Base-by-base conservation (phyloP, 306 rosid species). In the Castanea crenata region DNA sequence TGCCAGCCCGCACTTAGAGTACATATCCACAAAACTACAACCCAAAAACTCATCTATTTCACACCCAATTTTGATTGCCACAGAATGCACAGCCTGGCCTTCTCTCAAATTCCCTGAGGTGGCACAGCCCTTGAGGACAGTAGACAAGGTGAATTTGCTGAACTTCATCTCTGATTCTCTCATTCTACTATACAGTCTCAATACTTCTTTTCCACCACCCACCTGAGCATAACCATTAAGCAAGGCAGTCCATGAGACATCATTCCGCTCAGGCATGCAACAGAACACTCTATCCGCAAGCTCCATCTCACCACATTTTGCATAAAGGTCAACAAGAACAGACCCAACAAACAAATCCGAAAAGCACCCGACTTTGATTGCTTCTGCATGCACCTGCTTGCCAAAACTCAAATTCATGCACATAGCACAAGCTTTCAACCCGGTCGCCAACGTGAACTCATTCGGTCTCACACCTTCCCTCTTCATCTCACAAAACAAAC, bases 181-280 rank as follows among this genome's bases (percentile, higher is more conserved):
- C 86, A 83, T 83, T 75, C 64, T 32, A 55, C 52, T 38, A 71
- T 79, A 83, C 71, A 83, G 73, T 75, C 61, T 46, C 51, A 83
- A 20, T 21, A 73, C 78, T 79, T 71, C 86, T 71, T 71, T 83
- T 34, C 86, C 81, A 71, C 73, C 23, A 21, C 81, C 78, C 59
- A 31, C 55, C 29, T 75, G 72, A 62, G 81, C 83, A 79, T 79
- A 77, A 54, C 83, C 81, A 79, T 74, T 83, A 55, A 83, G 76
- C 78, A 83, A 75, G 57, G 80, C 83, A 71, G 71, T 83, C 86
- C 86, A 83, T 23, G 77, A 62, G n/a, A 83, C 86, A 63, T 75
- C 86, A 27, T 79, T 83, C 67, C 71, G 78, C 78, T 75, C 76
- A 3, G 83, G 86, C 83, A 83, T 61, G 67, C 64, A 64, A 55